phyloP scores from a whole-genome alignment of 2,329 filamentous ascomycete species.

The Fusarium subtropicale region DNA sequence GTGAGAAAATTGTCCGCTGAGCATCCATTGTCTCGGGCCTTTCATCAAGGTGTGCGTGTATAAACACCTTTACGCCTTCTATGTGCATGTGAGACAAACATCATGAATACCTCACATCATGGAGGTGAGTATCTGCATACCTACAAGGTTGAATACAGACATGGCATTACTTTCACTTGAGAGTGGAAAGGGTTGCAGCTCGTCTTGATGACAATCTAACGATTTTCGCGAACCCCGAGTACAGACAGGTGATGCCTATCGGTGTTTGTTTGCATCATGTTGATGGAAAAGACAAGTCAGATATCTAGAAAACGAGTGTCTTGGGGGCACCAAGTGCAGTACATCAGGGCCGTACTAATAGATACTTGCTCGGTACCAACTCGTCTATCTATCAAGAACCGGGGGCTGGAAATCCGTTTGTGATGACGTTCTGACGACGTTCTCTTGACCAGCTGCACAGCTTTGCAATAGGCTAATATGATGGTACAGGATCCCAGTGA shows the following conservation, averaged over 20 bases:
- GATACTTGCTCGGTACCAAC: background rate
- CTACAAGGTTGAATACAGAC: background rate
- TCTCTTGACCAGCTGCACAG: background rate
- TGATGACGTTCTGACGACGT: conserved; percentile 8
- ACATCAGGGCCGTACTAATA: too few species aligned
- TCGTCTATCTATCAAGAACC: background rate
- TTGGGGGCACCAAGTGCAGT: background rate
- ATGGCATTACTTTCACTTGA: background rate
- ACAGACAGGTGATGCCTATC: background rate
- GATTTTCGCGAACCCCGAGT: background rate
- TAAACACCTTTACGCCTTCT: background rate
- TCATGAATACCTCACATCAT: conserved; percentile 7
- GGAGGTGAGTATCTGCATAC: conserved; percentile 2
- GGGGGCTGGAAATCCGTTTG: background rate
- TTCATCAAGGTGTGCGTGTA: background rate
- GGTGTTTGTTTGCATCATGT: background rate
- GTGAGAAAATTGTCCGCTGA: background rate
- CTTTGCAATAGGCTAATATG: background rate
- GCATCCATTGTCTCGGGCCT: background rate
- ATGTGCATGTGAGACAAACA: conserved; percentile 12
- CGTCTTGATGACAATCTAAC: background rate
- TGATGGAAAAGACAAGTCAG: background rate
- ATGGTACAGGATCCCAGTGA: background rate
- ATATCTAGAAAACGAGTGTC: background rate
- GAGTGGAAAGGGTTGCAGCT: background rate